Evolutionary conservation across 257 asterid genomes (phyloP).

Genomic region (Osmanthus fragrans): DNA sequence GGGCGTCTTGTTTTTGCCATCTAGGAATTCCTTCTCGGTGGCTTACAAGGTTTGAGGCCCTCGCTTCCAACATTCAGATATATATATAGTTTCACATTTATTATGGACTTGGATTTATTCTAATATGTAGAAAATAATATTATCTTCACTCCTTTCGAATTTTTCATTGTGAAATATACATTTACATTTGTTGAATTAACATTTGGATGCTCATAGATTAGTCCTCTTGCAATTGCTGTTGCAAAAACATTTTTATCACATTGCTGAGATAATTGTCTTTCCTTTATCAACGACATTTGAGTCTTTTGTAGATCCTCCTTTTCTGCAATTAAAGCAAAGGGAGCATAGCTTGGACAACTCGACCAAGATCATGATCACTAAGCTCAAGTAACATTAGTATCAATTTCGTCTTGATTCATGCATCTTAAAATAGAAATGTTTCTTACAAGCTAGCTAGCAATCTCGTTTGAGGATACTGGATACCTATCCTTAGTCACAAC

Average conservation of each 20-base stretch:
- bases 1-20: neutral
- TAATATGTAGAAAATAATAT: neutral
- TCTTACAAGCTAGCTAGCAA: slow-evolving; percentile 78
- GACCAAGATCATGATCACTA: slow-evolving; percentile 75
- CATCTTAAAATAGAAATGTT: slow-evolving; percentile 63
- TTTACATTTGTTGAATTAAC: too few relatives aligned
- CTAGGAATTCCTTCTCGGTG: neutral
- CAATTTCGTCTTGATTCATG: slow-evolving; percentile 55
- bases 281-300: slow-evolving; percentile 54
- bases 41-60: neutral
- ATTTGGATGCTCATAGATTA: neutral
- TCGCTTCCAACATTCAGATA: neutral
- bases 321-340: slow-evolving; percentile 67
- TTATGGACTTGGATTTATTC: neutral
- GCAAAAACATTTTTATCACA: neutral
- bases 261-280: too few relatives aligned
- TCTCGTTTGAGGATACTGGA: slow-evolving; percentile 60
- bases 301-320: slow-evolving; percentile 85
- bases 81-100: neutral
- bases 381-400: slow-evolving; percentile 70
- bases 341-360: slow-evolving; percentile 72
- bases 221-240: neutral
- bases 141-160: neutral
- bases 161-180: neutral
- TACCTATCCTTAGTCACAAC: slow-evolving; percentile 63